Evolutionary conservation across 352 stramenopile species (phyloP).

Genomic region (Phytophthora tubulina): DNA sequence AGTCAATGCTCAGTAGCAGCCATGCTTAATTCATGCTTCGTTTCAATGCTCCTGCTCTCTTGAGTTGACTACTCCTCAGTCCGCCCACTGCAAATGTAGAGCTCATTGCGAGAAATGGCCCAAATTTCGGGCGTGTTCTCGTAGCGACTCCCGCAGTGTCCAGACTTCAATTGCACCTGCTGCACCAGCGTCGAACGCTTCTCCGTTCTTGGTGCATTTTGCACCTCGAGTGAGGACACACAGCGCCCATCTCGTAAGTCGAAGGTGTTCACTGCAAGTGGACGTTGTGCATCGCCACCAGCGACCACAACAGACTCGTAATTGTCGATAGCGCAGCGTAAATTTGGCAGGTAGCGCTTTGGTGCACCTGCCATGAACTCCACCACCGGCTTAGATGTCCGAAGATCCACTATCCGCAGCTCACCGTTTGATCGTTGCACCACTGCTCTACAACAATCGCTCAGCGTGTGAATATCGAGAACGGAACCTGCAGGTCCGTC

Average conservation of each 20-base stretch:
- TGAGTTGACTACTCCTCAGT: constrained; percentile 17
- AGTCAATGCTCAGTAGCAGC: constrained; percentile 1
- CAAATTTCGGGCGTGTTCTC: constrained; percentile 46
- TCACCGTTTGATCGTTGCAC: constrained; percentile 58
- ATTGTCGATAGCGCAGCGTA: constrained; percentile 49
- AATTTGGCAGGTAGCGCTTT: constrained; percentile 44
- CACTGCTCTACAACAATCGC: constrained; percentile 49
- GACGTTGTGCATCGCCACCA: constrained; percentile 31
- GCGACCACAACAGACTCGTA: constrained; percentile 52
- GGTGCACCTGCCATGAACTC: constrained; percentile 39
- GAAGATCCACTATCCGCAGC: constrained; percentile 58
- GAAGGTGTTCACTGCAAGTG: constrained; percentile 42
- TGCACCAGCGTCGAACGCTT: constrained; percentile 38
- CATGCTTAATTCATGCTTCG: constrained; percentile 16
- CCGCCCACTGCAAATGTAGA: constrained; percentile 44
- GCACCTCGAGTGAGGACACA: constrained; percentile 35
- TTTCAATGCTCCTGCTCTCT: not conserved
- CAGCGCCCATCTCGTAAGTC: constrained; percentile 36
- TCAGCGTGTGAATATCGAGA: constrained; percentile 53
- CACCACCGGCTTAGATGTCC: constrained; percentile 48
- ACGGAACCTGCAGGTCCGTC: constrained; percentile 27
- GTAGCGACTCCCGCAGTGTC: constrained; percentile 15
- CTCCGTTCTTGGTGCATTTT: not conserved
- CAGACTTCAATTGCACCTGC: constrained; percentile 47
- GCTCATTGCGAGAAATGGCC: constrained; percentile 49